Percentiles rank a stretch among this genome's conserved stretches.
Conservation (phyloP, 768 basidiomycete species). For the Phylloporus sp. region DNA sequence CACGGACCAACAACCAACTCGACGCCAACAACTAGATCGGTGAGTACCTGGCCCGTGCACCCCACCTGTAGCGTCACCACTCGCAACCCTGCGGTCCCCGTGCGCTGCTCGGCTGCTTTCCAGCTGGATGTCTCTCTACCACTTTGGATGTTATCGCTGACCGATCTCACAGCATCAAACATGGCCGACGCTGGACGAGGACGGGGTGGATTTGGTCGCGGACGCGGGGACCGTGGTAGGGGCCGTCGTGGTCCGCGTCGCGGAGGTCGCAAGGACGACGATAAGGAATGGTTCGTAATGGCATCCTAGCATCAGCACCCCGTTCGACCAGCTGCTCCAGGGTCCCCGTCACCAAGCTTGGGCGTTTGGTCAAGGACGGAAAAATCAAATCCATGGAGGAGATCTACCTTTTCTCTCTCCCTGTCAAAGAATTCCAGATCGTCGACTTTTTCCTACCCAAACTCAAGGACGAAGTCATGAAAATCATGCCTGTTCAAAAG, state of each 20-base stretch:
- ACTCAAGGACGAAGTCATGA: slow-evolving; percentile 99
- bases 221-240: slow-evolving; percentile 63
- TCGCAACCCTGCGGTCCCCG: not conserved
- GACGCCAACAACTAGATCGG: slow-evolving; percentile 28
- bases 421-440: slow-evolving; percentile 99
- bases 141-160: slow-evolving; percentile 39
- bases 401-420: slow-evolving; percentile 99
- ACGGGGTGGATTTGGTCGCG: slow-evolving; percentile 87
- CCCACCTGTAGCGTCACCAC: not conserved
- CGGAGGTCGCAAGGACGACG: slow-evolving; percentile 98
- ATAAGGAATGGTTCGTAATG: slow-evolving; percentile 90
- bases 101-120: not conserved
- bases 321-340: slow-evolving; percentile 36
- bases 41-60: slow-evolving; percentile 29
- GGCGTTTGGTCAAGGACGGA: slow-evolving; percentile 97
- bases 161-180: slow-evolving; percentile 29
- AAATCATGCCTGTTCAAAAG: slow-evolving; percentile 99
- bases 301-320: not conserved
- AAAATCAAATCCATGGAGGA: slow-evolving; percentile 99
- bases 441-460: slow-evolving; percentile 99
- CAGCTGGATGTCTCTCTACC: slow-evolving; percentile 47
- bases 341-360: slow-evolving; percentile 98
- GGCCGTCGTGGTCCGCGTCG: slow-evolving; percentile 81
- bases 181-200: slow-evolving; percentile 94
- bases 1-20: slow-evolving; percentile 16